These are phyloP conservation scores for Phytophthora pisi DNA, from an alignment of 352 stramenopile species.

Conservation along the genomic window DNA sequence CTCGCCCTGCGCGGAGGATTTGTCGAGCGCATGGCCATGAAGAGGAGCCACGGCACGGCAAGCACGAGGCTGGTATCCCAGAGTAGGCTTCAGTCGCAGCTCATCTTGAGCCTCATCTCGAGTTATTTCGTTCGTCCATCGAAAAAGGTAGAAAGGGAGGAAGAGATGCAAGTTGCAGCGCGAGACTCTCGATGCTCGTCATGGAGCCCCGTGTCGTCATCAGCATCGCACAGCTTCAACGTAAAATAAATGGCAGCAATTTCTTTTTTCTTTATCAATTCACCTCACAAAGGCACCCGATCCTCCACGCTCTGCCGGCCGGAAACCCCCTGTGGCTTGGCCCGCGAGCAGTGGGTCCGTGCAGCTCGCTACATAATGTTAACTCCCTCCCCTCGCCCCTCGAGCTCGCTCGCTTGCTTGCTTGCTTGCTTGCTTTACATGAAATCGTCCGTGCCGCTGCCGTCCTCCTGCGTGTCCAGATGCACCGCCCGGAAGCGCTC, in stretches of 20 bases:
- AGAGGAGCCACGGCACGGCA: conserved; percentile 8
- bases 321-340: conserved; percentile 11
- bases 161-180: not conserved
- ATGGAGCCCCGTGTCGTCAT: not conserved
- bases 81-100: conserved; percentile 3
- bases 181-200: not conserved
- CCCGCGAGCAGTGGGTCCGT: conserved; percentile 12
- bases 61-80: conserved; percentile 10
- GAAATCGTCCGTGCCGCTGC: conserved; percentile 76
- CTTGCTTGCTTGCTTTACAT: conserved; percentile 54
- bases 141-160: conserved; percentile 12
- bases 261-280: conserved; percentile 43
- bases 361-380: conserved; percentile 40
- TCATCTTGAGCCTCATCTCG: not conserved
- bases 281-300: conserved; percentile 24
- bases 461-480: conserved; percentile 84
- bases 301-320: conserved; percentile 13
- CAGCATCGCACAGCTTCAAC: conserved; percentile 13
- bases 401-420: conserved; percentile 14
- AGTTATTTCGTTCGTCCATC: conserved; percentile 21
- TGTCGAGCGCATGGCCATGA: conserved; percentile 14
- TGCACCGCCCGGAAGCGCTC: conserved; percentile 90
- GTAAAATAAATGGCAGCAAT: conserved; percentile 33
- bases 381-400: conserved; percentile 6
- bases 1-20: conserved; percentile 3